Evolutionary conservation across 768 basidiomycete genomes (phyloP), one percentile per base, ranked within the genome.

Genomic region (Pholiota conissans): DNA sequence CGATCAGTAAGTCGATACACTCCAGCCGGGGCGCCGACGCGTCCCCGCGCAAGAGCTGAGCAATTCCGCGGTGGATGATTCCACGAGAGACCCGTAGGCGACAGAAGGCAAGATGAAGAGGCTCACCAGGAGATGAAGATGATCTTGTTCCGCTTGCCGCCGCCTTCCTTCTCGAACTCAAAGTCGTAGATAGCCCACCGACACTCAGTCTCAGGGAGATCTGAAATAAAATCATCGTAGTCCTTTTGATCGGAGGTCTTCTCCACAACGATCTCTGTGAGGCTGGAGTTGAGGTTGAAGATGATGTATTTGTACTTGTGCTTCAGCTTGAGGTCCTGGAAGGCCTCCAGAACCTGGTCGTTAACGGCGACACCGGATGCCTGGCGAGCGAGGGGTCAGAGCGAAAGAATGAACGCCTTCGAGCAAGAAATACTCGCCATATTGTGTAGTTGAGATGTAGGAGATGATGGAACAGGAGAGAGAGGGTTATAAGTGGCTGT

Each of bases 141-240:
- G 56, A 98, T 77, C 79, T 97, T 98, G 79, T 86, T 93, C 73
- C 95, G 83, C 75, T 82, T 86, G 34, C 90, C 90, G 52, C 77
- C 89, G 8, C 78, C 87, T 55, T 81, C 86, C 69, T 81, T 84
- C 76, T 88, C 82, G 66, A 81, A 98, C 64, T 91, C 87, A 61
- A 95, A 88, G 72, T 98, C 95, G 67, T 94, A 96, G 22, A 98
- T 82, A n/a, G 90, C 95, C 84, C 86, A 99, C 74, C 90, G 79
- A 68, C 90, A 91, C 59, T 89, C 83, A 27, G 65, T 65, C 69
- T 87, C 83, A 1, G 95, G 94, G 56, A 98, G 79, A 64, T 87
- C 84, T 1, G 34, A 69, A 49, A 93, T 40, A 70, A 98, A 98
- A 0, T 80, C 79, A 0, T 94, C 89, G 73, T 91, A 98, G 18